Evolutionary conservation across 1,284 basidiomycete genomes (phyloP).

Genomic region (Rhizoctonia solani): DNA sequence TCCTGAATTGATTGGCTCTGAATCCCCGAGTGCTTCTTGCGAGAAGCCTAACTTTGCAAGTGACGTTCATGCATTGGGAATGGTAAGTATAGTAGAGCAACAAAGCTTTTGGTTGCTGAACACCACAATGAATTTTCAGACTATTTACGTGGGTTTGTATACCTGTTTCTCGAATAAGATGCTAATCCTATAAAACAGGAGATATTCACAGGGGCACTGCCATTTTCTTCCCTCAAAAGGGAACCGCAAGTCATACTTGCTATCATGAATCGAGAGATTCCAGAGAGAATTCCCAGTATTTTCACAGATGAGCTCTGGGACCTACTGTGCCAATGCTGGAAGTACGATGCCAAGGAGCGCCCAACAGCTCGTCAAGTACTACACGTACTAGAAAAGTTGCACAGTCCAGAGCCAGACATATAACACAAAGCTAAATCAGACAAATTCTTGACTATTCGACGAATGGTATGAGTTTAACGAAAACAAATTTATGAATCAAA

Average conservation of each 20-base stretch:
- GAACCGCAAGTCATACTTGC: conserved; percentile 19
- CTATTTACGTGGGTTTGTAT: not conserved
- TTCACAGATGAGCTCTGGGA: conserved; percentile 6
- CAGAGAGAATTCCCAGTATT: not conserved
- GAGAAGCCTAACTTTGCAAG: conserved; percentile 6
- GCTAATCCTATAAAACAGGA: no score
- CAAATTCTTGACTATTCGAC: no score
- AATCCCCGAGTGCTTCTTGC: not conserved
- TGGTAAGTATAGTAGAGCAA: conserved; percentile 18
- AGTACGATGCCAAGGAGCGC: not conserved
- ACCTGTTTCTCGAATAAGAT: no score
- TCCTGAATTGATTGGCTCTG: conserved; percentile 1
- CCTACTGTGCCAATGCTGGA: conserved; percentile 6
- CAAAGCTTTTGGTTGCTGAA: no score
- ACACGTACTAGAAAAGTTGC: not conserved
- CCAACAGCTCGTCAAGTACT: conserved; percentile 12
- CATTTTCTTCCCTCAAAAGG: conserved; percentile 5
- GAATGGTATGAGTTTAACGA: no score
- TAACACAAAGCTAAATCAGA: no score
- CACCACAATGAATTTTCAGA: no score
- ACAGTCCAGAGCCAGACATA: not conserved
- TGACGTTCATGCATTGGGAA: conserved; percentile 21
- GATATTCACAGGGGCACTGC: conserved; percentile 16
- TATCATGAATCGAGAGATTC: conserved; percentile 1
- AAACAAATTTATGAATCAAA: no score